Evolutionary conservation across 2,329 filamentous ascomycete genomes (phyloP).

Genomic region (Colletotrichum truncatum): DNA sequence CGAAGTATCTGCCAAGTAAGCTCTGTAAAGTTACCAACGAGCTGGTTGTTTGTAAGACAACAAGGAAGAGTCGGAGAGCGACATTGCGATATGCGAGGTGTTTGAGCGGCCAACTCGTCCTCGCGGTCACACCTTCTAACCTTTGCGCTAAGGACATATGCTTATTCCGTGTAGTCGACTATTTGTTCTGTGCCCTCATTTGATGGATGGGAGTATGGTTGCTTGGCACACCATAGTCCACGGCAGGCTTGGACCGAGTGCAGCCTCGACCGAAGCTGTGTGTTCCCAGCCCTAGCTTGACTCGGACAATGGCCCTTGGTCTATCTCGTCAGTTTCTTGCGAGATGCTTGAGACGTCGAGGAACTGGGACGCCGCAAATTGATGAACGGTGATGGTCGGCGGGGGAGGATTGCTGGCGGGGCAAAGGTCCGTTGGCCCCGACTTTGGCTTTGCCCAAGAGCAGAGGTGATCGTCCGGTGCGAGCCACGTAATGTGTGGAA

Average conservation of each 20-base stretch:
- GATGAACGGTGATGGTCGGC: background rate
- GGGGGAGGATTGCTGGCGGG: background rate
- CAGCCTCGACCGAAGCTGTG: background rate
- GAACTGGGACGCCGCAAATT: background rate
- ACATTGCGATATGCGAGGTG: background rate
- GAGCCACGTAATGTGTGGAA: too few species aligned
- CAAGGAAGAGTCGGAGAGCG: background rate
- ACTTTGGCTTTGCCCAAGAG: too few species aligned
- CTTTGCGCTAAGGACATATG: background rate
- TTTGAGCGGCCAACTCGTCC: background rate
- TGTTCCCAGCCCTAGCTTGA: background rate
- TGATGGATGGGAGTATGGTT: background rate
- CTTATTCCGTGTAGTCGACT: background rate
- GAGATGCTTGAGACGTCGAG: background rate
- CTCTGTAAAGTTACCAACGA: too few species aligned
- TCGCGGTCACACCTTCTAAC: background rate
- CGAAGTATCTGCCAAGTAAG: too few species aligned
- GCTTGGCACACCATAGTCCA: constrained; percentile 1
- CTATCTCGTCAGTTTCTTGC: background rate
- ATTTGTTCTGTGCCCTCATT: background rate
- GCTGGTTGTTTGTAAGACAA: background rate
- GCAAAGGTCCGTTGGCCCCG: too few species aligned
- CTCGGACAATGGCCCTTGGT: background rate
- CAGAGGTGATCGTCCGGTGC: too few species aligned
- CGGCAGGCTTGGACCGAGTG: background rate